Conservation (phyloP, 2,329 filamentous ascomycete species). For the Balansia obtecta region DNA sequence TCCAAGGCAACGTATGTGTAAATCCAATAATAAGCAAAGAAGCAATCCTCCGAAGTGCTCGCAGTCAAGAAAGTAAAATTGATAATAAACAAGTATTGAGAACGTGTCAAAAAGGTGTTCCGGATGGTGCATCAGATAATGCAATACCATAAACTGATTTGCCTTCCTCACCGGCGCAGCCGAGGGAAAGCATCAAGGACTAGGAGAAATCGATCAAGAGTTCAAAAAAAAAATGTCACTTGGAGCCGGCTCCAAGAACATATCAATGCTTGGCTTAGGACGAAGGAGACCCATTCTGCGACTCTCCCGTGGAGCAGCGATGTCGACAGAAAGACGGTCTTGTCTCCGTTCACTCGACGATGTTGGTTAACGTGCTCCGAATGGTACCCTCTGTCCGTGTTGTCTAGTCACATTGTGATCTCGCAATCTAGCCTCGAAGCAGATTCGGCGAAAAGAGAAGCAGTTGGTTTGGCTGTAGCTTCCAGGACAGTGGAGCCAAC, state of each 20-base stretch:
- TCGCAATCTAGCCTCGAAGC: background rate
- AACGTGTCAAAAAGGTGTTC: background rate
- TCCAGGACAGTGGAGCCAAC: conserved; percentile 2
- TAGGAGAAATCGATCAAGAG: background rate
- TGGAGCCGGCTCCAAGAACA: conserved; percentile 13
- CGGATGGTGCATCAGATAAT: background rate
- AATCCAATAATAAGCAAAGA: background rate
- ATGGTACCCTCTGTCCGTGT: background rate
- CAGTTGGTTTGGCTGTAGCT: conserved; percentile 7
- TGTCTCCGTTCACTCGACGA: background rate
- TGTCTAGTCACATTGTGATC: background rate
- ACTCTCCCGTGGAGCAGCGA: background rate
- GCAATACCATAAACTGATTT: background rate
- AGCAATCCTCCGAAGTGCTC: background rate
- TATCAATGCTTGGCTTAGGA: background rate
- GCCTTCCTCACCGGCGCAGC: background rate
- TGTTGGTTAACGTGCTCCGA: background rate
- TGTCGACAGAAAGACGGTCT: background rate
- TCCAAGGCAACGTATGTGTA: background rate
- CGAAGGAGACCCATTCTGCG: conserved; percentile 9
- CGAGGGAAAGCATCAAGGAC: background rate
- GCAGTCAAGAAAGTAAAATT: background rate
- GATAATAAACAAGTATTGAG: background rate
- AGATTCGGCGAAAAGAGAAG: conserved; percentile 1
- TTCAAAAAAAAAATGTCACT: conserved; percentile 5